A percentile compares a stretch with the other conserved stretches of the same genome.
phyloP scores from a whole-genome alignment of 768 basidiomycete species.

The Suillus spraguei region DNA sequence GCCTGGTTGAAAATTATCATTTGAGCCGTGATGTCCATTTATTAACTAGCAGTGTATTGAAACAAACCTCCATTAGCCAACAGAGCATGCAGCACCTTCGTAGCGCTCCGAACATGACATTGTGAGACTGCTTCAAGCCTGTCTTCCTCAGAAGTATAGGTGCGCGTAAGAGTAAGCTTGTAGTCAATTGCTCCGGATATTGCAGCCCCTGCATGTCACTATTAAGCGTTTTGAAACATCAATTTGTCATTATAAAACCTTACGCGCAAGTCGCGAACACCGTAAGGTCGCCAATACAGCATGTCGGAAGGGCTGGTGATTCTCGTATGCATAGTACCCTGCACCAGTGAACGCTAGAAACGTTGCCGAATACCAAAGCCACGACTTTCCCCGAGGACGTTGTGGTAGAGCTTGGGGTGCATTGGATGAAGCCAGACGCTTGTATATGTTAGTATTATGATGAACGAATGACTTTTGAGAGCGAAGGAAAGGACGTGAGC shows the following conservation, averaged over 20 bases:
- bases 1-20: slow-evolving; percentile 40
- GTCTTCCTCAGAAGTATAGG: slow-evolving; percentile 53
- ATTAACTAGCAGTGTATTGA: slow-evolving; percentile 3
- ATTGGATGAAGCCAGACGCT: background rate
- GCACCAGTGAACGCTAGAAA: slow-evolving; percentile 33
- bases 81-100: slow-evolving; percentile 78
- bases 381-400: slow-evolving; percentile 16
- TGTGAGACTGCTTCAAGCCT: slow-evolving; percentile 60
- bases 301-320: slow-evolving; percentile 75
- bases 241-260: slow-evolving; percentile 29
- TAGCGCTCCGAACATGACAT: slow-evolving; percentile 85
- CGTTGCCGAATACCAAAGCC: slow-evolving; percentile 29
- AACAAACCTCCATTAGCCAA: slow-evolving; percentile 82
- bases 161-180: slow-evolving; percentile 62
- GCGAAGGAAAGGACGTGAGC: background rate
- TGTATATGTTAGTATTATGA: background rate
- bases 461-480: slow-evolving; percentile 1
- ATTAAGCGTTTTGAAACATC: slow-evolving; percentile 13
- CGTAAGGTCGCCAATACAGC: slow-evolving; percentile 70
- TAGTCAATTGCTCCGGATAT: slow-evolving; percentile 69
- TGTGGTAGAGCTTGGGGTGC: slow-evolving; percentile 13
- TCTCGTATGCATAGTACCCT: slow-evolving; percentile 58
- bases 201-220: slow-evolving; percentile 50
- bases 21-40: slow-evolving; percentile 3
- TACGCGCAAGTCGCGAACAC: slow-evolving; percentile 80